Base-by-base conservation (phyloP, 257 asterid genomes). In the Catharanthus roseus region DNA sequence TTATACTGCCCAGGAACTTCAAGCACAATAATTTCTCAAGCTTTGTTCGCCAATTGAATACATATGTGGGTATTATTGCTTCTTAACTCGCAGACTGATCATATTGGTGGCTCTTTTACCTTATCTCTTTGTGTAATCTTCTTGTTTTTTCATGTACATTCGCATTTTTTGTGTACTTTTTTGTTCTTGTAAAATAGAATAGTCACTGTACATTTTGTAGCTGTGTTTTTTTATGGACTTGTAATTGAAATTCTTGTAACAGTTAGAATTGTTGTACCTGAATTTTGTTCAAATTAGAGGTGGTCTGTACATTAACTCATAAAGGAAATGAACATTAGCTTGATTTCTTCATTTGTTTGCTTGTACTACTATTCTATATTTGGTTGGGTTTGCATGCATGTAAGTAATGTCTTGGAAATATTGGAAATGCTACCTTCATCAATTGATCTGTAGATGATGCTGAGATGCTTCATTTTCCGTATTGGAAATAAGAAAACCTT, bases 21-120 rank as follows among this genome's bases (percentile, higher is more conserved):
- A 92, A 92, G 88, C 98, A 92, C 87, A 87, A 83, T 85, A 90
- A 92, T 75, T 92, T 88, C 83, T 90, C 97, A 5, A 92, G 98
- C 81, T 92, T 92, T 81, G 97, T 92, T 78, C 93, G 98, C 15
- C 98, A 91, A 87, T 96, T 91, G 39, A 91, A 91, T 76, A 91
- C 96, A 67, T 91, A 91, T 75, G 97, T 91, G 93, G 90, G 96
- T 91, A 89, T 77, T 55, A 73, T 49, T 77, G 42, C 23, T 63
- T 49, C 61, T 79, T 79, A 66, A 50, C 72, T 76, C n/a, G n/a
- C n/a, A n/a, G n/a, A n/a, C n/a, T n/a, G 13, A 57, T 41, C 64
- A 60, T 72, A 50, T 79, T 79, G 64, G 62, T 73, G 72, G 15
- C 1, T 21, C 0, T 31, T 60, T 12, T 5, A n/a, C n/a, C n/a